Base-by-base conservation (phyloP, 2,329 filamentous ascomycete genomes). In the Geosmithia putterillii region DNA sequence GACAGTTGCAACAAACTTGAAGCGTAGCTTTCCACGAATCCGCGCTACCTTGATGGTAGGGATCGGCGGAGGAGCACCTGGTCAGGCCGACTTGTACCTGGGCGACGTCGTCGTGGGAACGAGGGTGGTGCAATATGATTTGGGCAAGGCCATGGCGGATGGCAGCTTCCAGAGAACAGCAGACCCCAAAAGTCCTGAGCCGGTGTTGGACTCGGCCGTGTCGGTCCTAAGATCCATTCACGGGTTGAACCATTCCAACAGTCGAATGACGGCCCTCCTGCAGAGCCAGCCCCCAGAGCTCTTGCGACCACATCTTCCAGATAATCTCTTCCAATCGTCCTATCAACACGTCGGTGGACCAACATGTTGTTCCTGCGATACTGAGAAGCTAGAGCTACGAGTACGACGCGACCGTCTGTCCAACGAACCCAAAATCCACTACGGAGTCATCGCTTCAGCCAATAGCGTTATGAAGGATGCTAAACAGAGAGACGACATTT, bases 391-490 rank as follows among this genome's bases (percentile, higher is more conserved):
- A n/a, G n/a, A n/a, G n/a, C n/a, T n/a, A n/a, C n/a, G n/a, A n/a
- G n/a, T n/a, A 10, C 40, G 49, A 41, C 6, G 23, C 4, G 5
- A 7, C 1, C 35, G 8, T 39, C 3, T 25, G 44, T 2, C 42
- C 18, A 14, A 22, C 42, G 15, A 42, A 1, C 46, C 46, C 2
- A 35, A 1, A 12, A 41, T 53, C 6, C 51, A 53, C 34, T 52
- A 49, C 22, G 50, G 52, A 12, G 43, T 34, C 7, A 50, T 55
- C 15, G 53, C 52, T 0, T 62, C 58, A 0, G 61, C 52, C 2
- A 56, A 63, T 21, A 45, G 48, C 7, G 58, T 66, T 1, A 58
- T 66, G 44, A 60, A 57, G 40, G 49, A 52, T 20, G 55, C 49
- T 3, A 25, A 22, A 1, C 46, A 48, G 2, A 49, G 64, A n/a